Percentiles rank a stretch among this genome's conserved stretches.
Evolutionary conservation across 2,329 filamentous ascomycete species (phyloP).

Genomic region (Pseudogymnoascus verrucosus): DNA sequence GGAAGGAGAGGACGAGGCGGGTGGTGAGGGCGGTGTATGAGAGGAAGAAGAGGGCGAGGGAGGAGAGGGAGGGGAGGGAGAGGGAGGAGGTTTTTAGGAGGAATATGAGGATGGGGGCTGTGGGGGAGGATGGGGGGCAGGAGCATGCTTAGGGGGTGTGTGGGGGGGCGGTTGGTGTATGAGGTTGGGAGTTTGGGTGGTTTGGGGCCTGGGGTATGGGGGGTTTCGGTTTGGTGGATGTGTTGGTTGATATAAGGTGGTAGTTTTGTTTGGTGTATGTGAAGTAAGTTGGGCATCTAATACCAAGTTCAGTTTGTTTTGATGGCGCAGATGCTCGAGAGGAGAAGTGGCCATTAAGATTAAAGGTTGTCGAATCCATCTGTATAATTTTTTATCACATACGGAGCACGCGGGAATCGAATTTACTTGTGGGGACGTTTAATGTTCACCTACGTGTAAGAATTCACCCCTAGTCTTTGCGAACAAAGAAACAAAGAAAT

Average conservation of each 20-base stretch:
- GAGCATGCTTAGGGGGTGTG: conserved; percentile 45
- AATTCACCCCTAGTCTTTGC: neutral
- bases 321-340: neutral
- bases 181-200: neutral
- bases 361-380: too few relatives aligned
- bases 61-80: conserved; percentile 41
- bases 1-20: conserved; percentile 65
- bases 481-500: neutral
- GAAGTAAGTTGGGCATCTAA: neutral
- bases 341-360: neutral
- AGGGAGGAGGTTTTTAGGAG: conserved; percentile 37
- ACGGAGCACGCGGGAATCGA: too few relatives aligned
- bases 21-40: conserved; percentile 87
- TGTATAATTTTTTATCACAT: too few relatives aligned
- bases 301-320: neutral
- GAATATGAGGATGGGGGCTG: conserved; percentile 42
- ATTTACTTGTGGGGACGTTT: too few relatives aligned
- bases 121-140: too few relatives aligned
- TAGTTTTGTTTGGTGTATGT: neutral
- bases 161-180: neutral
- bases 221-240: neutral
- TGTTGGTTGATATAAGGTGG: neutral
- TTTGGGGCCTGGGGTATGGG: neutral
- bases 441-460: too few relatives aligned
- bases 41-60: conserved; percentile 66